Evolutionary conservation across 768 basidiomycete genomes (phyloP).

Genomic region (Podaxis sp.): DNA sequence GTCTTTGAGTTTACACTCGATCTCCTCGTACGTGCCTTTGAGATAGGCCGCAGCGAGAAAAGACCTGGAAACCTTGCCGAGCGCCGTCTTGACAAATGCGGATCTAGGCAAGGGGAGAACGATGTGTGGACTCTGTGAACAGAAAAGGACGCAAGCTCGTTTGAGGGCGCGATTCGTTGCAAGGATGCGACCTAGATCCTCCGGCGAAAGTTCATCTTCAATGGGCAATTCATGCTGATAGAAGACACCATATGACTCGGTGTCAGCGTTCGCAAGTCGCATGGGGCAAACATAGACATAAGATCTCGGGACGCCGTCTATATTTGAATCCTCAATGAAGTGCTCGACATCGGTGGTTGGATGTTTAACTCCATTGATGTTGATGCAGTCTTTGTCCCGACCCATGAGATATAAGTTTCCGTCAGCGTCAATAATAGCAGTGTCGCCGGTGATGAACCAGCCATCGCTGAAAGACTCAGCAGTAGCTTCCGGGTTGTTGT

Average conservation of each 20-base stretch:
- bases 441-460: slow-evolving; percentile 8
- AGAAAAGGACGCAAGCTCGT: slow-evolving; percentile 1
- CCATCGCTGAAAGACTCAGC: slow-evolving; percentile 1
- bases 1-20: slow-evolving; percentile 1
- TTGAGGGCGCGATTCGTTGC: slow-evolving; percentile 1
- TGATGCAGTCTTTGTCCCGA: slow-evolving; percentile 7
- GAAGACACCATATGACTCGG: slow-evolving; percentile 6
- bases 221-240: slow-evolving; percentile 1
- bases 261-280: slow-evolving; percentile 6
- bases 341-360: slow-evolving; percentile 6
- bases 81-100: slow-evolving; percentile 5
- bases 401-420: slow-evolving; percentile 4
- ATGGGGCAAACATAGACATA: slow-evolving; percentile 9
- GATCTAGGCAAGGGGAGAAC: slow-evolving; percentile 4
- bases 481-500: slow-evolving; percentile 2
- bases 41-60: slow-evolving; percentile 5
- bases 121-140: slow-evolving; percentile 1
- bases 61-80: slow-evolving; percentile 7
- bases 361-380: slow-evolving; percentile 7
- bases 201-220: background rate
- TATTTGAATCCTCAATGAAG: slow-evolving; percentile 2
- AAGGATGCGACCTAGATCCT: background rate
- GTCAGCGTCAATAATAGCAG: background rate
- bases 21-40: background rate
- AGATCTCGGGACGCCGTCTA: slow-evolving; percentile 1